Conservation (phyloP, 331 rosid species). For the Spiraea crenata region DNA sequence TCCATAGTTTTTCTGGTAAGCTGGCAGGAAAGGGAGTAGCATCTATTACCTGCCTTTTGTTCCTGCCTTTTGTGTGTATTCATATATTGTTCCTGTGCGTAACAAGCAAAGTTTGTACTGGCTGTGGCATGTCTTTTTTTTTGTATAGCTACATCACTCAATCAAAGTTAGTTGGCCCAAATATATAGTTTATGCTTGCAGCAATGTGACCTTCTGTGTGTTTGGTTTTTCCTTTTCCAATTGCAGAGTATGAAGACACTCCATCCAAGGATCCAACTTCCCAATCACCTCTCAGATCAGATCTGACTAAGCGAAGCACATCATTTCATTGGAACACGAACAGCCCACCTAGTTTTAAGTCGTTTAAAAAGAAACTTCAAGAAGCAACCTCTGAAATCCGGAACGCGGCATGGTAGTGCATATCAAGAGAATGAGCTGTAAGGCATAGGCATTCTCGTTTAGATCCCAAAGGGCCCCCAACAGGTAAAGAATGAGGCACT, state of each 20-base stretch:
- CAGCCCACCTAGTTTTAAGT: conserved; percentile 27
- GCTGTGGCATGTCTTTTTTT: not conserved
- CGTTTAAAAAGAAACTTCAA: conserved; percentile 43
- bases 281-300: conserved; percentile 28
- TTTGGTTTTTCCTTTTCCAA: not conserved
- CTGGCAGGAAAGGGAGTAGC: not conserved
- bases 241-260: conserved; percentile 40
- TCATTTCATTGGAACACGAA: conserved; percentile 30
- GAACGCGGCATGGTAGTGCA: conserved; percentile 22
- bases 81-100: too few relatives aligned
- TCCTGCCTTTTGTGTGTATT: too few relatives aligned
- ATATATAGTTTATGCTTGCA: not conserved
- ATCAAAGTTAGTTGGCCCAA: too few relatives aligned
- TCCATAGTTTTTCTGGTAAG: not conserved
- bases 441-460: conserved; percentile 3
- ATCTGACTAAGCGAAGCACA: conserved; percentile 30
- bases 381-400: conserved; percentile 42
- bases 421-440: not conserved
- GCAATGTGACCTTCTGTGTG: not conserved
- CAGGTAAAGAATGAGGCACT: not conserved
- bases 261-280: conserved; percentile 29
- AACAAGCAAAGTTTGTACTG: too few relatives aligned
- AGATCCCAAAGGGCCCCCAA: not conserved
- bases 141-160: not conserved
- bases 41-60: not conserved